Conservation (phyloP, 306 rosid species). For the Fragaria iinumae region DNA sequence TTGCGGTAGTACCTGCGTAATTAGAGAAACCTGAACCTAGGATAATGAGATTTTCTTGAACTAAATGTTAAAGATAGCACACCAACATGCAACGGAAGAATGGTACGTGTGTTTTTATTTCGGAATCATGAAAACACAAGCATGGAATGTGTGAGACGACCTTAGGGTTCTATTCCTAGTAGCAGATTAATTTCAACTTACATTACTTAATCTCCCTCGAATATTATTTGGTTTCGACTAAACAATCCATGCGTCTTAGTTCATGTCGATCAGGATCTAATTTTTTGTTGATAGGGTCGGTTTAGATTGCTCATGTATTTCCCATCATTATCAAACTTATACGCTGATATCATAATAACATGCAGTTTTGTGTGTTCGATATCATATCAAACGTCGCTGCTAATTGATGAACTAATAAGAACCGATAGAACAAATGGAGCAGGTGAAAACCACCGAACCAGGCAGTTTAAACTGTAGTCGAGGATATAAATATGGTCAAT, state of each 20-base stretch:
- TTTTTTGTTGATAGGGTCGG: not conserved
- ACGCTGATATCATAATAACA: not conserved
- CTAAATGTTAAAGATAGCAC: not conserved
- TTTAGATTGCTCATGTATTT: not conserved
- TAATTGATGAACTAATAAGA: no score
- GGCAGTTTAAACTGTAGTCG: not conserved
- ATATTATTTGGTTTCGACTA: not conserved
- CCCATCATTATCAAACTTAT: not conserved
- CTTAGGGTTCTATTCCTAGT: constrained; percentile 24
- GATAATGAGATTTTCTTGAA: not conserved
- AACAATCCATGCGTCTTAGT: not conserved
- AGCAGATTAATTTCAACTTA: no score
- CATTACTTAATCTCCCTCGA: not conserved
- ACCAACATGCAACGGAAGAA: constrained; percentile 8
- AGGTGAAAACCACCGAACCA: not conserved
- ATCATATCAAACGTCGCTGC: not conserved
- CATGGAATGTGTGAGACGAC: constrained; percentile 46
- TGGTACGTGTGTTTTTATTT: constrained; percentile 38
- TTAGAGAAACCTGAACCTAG: no score
- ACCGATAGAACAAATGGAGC: not conserved
- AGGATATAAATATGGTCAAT: no score
- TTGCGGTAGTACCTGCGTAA: no score
- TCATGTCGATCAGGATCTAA: not conserved
- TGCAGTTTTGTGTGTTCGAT: not conserved
- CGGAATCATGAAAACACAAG: constrained; percentile 33